These are phyloP conservation scores for Postia placenta DNA, from an alignment of 768 basidiomycete species.

Conservation along the genomic window DNA sequence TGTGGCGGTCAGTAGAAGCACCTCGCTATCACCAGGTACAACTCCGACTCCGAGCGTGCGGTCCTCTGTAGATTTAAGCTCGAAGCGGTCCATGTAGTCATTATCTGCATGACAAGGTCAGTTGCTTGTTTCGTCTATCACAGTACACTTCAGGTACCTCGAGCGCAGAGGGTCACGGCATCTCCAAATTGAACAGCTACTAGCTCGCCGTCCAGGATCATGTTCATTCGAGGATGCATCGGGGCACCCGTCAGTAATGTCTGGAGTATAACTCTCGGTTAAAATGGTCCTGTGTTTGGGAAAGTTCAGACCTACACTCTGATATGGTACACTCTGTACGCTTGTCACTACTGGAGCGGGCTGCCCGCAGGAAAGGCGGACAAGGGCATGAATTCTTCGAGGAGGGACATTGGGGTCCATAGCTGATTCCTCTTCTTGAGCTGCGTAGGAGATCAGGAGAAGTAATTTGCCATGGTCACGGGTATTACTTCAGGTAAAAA, in stretches of 20 bases:
- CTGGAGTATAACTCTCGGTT: neutral
- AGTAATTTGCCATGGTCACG: conserved; percentile 37
- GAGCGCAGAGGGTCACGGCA: conserved; percentile 64
- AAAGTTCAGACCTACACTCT: conserved; percentile 46
- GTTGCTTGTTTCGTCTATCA: neutral
- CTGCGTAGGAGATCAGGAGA: conserved; percentile 64
- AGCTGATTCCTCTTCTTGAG: conserved; percentile 37
- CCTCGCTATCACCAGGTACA: conserved; percentile 38
- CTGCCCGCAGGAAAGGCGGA: conserved; percentile 47
- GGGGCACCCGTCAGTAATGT: conserved; percentile 56
- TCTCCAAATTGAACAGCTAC: conserved; percentile 70
- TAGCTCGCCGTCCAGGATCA: conserved; percentile 52
- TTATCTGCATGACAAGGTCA: conserved; percentile 39
- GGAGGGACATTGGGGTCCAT: conserved; percentile 37
- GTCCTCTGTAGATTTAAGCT: conserved; percentile 61
- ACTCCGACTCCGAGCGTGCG: conserved; percentile 68
- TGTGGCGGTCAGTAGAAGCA: conserved; percentile 60
- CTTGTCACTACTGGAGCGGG: conserved; percentile 36
- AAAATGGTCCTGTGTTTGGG: neutral
- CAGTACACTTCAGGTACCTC: conserved; percentile 34
- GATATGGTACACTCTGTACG: conserved; percentile 63
- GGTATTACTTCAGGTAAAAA: too few relatives aligned
- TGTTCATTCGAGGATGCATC: conserved; percentile 62
- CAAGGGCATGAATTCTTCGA: conserved; percentile 60
- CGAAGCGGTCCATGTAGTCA: conserved; percentile 65